Percentiles rank a stretch among this genome's conserved stretches.
Conservation (phyloP, 148 eudicot species). For the Polygonum aviculare region DNA sequence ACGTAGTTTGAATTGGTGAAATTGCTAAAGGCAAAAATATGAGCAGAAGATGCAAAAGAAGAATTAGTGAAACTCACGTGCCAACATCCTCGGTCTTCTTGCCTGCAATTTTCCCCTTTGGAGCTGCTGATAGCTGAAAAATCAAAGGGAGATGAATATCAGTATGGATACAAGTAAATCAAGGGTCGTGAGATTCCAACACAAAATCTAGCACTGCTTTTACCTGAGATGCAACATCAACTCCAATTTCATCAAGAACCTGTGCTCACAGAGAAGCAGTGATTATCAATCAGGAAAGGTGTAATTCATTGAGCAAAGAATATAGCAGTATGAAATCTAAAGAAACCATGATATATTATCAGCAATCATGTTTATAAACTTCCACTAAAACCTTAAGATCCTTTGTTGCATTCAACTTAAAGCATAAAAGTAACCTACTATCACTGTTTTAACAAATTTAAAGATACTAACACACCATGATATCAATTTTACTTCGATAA, state of each 20-base stretch:
- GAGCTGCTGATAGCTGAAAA: conserved; percentile 77
- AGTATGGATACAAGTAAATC: not conserved
- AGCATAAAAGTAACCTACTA: not conserved
- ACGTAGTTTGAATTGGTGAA: not conserved
- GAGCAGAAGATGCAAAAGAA: not conserved
- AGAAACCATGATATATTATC: not conserved
- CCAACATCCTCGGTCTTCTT: conserved; percentile 70
- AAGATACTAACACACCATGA: not conserved
- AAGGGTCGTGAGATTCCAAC: not conserved
- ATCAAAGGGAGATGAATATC: conserved; percentile 9
- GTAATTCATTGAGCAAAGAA: not conserved
- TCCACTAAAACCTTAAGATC: not conserved
- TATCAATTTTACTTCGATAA: not conserved
- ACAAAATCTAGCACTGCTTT: conserved; percentile 19
- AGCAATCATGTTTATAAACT: not conserved
- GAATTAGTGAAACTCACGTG: conserved; percentile 35
- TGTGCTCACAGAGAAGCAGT: conserved; percentile 16
- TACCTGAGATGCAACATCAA: conserved; percentile 95
- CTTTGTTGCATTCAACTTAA: not conserved
- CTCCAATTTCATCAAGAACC: conserved; percentile 98
- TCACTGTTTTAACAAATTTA: not conserved
- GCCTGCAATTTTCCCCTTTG: conserved; percentile 87
- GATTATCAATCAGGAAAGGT: not conserved
- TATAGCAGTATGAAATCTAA: not conserved
- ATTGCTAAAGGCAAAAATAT: not conserved